These are phyloP conservation scores for Spongospora subterranea DNA, from an alignment of 208 protist genomes.

Conservation along the genomic window DNA sequence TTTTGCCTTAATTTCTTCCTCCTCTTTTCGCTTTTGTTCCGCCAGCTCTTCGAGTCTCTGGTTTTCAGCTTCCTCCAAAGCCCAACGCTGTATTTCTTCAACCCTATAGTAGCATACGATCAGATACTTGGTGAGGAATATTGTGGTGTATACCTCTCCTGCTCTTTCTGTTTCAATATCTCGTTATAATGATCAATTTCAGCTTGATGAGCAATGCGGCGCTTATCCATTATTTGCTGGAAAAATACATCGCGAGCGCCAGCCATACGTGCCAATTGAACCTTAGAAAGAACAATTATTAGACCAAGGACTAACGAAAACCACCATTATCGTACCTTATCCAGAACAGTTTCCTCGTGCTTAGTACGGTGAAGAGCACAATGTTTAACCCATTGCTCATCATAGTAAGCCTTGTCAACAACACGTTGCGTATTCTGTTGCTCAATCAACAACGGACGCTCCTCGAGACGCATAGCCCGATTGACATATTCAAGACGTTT, in stretches of 20 bases:
- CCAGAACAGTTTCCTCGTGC: slow-evolving; percentile 7
- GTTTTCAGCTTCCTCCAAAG: background rate
- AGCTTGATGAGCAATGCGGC: background rate
- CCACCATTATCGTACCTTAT: background rate
- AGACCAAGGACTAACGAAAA: background rate
- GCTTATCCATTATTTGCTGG: slow-evolving; percentile 20
- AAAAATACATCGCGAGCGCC: background rate
- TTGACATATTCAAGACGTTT: slow-evolving; percentile 12
- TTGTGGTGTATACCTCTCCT: background rate
- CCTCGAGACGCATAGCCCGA: slow-evolving; percentile 42
- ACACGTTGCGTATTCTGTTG: slow-evolving; percentile 28
- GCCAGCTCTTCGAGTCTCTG: background rate
- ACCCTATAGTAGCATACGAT: background rate
- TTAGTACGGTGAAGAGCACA: slow-evolving; percentile 5
- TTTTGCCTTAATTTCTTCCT: background rate
- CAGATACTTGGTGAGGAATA: background rate
- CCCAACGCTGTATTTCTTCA: background rate
- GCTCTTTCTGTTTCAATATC: background rate
- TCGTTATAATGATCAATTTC: background rate
- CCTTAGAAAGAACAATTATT: background rate
- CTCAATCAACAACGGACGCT: slow-evolving; percentile 46
- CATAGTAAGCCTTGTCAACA: slow-evolving; percentile 31
- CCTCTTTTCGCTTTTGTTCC: background rate
- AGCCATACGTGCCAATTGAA: slow-evolving; percentile 7
- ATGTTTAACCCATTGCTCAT: slow-evolving; percentile 46